These are phyloP conservation scores for Corniculantispora saksenae DNA, from an alignment of 2,329 filamentous ascomycete genomes.

Conservation along the genomic window DNA sequence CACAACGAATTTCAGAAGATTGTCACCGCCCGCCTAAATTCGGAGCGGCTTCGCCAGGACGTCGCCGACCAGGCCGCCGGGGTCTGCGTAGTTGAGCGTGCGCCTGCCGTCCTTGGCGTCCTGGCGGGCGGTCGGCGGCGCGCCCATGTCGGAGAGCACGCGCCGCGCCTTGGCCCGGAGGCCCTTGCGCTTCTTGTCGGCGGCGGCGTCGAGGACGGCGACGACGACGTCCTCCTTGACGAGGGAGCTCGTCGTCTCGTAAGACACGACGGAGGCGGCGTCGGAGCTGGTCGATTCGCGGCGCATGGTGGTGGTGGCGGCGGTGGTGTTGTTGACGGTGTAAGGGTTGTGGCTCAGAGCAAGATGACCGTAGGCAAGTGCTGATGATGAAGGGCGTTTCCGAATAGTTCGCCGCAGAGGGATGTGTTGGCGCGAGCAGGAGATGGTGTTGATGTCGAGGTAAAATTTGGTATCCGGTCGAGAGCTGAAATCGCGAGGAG, in stretches of 20 bases:
- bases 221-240: slow-evolving; percentile 26
- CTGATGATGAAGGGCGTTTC: no score
- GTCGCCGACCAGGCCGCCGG: slow-evolving; percentile 28
- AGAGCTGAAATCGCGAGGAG: not conserved
- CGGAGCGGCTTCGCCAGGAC: slow-evolving; percentile 19
- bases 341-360: not conserved
- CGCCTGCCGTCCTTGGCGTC: slow-evolving; percentile 34
- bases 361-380: not conserved
- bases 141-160: slow-evolving; percentile 35
- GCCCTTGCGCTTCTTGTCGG: slow-evolving; percentile 24
- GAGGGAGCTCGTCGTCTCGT: slow-evolving; percentile 32
- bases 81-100: slow-evolving; percentile 31
- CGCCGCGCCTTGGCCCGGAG: slow-evolving; percentile 36
- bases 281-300: slow-evolving; percentile 31
- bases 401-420: no score
- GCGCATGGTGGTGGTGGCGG: slow-evolving; percentile 24
- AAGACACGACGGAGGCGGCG: slow-evolving; percentile 34
- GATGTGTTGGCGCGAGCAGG: no score
- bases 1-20: no score
- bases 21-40: not conserved
- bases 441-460: not conserved
- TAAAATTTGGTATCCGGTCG: not conserved
- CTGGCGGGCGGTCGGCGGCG: slow-evolving; percentile 33
- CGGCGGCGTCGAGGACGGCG: not conserved
- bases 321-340: not conserved